Evolutionary conservation across 2,329 filamentous ascomycete genomes (phyloP).

Genomic region (Blastomyces gilchristii): DNA sequence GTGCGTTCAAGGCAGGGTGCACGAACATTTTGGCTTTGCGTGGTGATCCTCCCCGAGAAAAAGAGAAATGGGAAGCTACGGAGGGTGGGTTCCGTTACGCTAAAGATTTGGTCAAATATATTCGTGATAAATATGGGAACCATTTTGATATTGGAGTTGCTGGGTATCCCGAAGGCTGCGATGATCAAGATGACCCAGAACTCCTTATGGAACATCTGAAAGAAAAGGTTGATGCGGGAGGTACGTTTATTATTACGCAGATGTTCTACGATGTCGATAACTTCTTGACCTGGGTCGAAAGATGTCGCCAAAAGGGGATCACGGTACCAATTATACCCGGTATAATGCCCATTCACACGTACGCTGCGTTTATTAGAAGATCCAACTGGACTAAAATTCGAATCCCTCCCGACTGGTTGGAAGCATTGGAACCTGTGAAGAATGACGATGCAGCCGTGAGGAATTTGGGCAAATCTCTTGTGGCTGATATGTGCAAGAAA

Average conservation of each 20-base stretch:
- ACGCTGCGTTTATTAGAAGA: slow-evolving; percentile 81
- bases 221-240: slow-evolving; percentile 91
- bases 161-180: slow-evolving; percentile 89
- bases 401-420: slow-evolving; percentile 70
- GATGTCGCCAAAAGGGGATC: slow-evolving; percentile 76
- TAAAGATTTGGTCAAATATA: slow-evolving; percentile 78
- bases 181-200: slow-evolving; percentile 84
- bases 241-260: slow-evolving; percentile 89
- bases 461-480: slow-evolving; percentile 75
- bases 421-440: slow-evolving; percentile 80
- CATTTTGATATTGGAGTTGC: slow-evolving; percentile 98
- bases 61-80: slow-evolving; percentile 84
- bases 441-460: slow-evolving; percentile 91
- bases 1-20: slow-evolving; percentile 88
- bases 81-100: slow-evolving; percentile 86
- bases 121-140: slow-evolving; percentile 65
- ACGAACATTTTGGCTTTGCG: slow-evolving; percentile 92
- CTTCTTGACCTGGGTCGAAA: slow-evolving; percentile 82
- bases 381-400: slow-evolving; percentile 84
- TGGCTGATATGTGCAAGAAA: slow-evolving; percentile 82
- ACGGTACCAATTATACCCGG: slow-evolving; percentile 72
- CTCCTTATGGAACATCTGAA: slow-evolving; percentile 82
- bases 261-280: slow-evolving; percentile 99
- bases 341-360: slow-evolving; percentile 91
- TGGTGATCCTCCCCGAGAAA: slow-evolving; percentile 85